These are phyloP conservation scores for Pueraria montana DNA, from an alignment of 306 rosid species.

Conservation along the genomic window DNA sequence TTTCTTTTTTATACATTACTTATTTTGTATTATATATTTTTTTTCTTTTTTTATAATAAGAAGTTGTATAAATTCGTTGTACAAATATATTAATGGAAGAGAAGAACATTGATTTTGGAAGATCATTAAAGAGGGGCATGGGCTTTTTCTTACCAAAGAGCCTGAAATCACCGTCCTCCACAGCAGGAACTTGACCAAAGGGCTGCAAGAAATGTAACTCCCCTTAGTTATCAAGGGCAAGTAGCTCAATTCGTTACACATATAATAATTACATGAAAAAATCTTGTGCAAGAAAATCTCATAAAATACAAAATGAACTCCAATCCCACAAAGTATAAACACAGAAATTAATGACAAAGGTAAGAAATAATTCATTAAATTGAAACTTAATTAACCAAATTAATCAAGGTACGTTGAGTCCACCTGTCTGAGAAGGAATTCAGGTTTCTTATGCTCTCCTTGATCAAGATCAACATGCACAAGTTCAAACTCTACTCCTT, in stretches of 20 bases:
- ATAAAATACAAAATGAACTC: background rate
- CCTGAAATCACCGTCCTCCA: slow-evolving; percentile 69
- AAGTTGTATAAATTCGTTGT: too few species aligned
- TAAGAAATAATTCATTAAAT: background rate
- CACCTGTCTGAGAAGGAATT: slow-evolving; percentile 70
- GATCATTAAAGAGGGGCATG: background rate
- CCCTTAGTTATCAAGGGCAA: background rate
- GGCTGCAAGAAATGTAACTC: slow-evolving; percentile 63
- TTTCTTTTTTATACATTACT: too few species aligned
- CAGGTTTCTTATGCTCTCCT: slow-evolving; percentile 68
- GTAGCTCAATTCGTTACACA: too few species aligned
- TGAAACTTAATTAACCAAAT: background rate
- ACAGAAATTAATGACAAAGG: background rate
- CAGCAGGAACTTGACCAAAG: slow-evolving; percentile 81
- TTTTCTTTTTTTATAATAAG: too few species aligned
- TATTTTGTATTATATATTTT: too few species aligned
- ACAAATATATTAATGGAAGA: too few species aligned
- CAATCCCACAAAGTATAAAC: too few species aligned
- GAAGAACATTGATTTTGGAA: background rate
- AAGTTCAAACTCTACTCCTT: slow-evolving; percentile 69
- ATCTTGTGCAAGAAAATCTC: background rate
- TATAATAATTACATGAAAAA: background rate
- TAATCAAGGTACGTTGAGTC: background rate
- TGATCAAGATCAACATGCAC: slow-evolving; percentile 59
- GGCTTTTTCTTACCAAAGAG: slow-evolving; percentile 74